phyloP scores from a whole-genome alignment of 495 filamentous ascomycete genomes.

The Podospora comata region DNA sequence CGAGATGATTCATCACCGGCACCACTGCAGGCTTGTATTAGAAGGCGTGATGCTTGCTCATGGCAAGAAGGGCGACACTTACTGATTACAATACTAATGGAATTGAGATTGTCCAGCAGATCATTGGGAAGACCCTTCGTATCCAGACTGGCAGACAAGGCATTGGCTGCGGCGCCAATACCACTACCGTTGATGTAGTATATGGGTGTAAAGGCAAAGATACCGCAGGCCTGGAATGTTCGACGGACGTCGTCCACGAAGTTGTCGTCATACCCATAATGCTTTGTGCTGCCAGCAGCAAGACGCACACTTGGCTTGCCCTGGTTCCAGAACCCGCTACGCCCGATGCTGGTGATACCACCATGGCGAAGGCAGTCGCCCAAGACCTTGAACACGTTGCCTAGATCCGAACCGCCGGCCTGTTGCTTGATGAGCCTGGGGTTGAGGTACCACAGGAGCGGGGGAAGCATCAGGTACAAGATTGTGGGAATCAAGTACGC shows the following conservation, averaged over 20 bases:
- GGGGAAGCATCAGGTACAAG: conserved; percentile 56
- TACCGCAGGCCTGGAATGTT: conserved; percentile 56
- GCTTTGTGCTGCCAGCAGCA: conserved; percentile 40
- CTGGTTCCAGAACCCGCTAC: conserved; percentile 59
- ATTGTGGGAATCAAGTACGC: conserved; percentile 66
- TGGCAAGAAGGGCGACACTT: not conserved
- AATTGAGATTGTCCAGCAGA: conserved; percentile 72
- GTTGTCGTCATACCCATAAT: conserved; percentile 48
- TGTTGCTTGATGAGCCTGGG: conserved; percentile 51
- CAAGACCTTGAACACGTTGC: conserved; percentile 54
- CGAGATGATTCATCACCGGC: conserved; percentile 59
- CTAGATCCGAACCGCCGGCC: conserved; percentile 52
- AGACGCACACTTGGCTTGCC: conserved; percentile 60
- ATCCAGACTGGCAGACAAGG: conserved; percentile 58
- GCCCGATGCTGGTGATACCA: conserved; percentile 53
- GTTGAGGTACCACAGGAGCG: conserved; percentile 52
- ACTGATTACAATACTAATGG: conserved; percentile 63
- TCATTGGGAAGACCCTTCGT: conserved; percentile 73
- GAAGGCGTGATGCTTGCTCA: not conserved
- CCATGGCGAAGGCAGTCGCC: conserved; percentile 53
- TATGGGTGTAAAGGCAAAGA: conserved; percentile 65
- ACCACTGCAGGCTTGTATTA: conserved; percentile 39
- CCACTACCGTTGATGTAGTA: conserved; percentile 62
- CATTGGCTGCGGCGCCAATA: conserved; percentile 44
- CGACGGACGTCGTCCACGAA: conserved; percentile 59